Evolutionary conservation across 495 filamentous ascomycete genomes (phyloP).

Genomic region (Penicillium alfredii): DNA sequence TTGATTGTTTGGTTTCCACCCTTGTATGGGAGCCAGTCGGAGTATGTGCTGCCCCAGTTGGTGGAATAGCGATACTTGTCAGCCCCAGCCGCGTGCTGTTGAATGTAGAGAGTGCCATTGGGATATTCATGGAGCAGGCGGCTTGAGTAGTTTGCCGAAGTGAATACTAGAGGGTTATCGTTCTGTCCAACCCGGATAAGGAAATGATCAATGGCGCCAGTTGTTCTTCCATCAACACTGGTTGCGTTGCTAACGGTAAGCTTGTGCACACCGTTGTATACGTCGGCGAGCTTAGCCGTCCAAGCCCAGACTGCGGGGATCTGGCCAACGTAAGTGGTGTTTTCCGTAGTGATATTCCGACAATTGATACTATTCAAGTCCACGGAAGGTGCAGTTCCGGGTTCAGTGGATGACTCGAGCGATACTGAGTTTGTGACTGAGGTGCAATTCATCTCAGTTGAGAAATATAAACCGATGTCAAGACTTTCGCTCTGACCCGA

Average conservation of each 20-base stretch:
- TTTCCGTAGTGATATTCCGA: slow-evolving; percentile 20
- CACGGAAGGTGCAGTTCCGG: slow-evolving; percentile 33
- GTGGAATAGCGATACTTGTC: slow-evolving; percentile 59
- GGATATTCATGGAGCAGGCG: slow-evolving; percentile 39
- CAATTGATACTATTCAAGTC: slow-evolving; percentile 42
- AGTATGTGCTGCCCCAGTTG: slow-evolving; percentile 56
- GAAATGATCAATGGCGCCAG: slow-evolving; percentile 51
- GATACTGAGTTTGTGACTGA: slow-evolving; percentile 44
- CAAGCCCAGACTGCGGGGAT: slow-evolving; percentile 52
- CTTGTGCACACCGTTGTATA: slow-evolving; percentile 60
- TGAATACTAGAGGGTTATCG: slow-evolving; percentile 57
- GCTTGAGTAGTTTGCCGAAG: slow-evolving; percentile 52
- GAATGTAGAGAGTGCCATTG: slow-evolving; percentile 42
- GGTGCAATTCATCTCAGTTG: slow-evolving; percentile 57
- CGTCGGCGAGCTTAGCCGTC: slow-evolving; percentile 48
- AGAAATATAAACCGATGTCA: slow-evolving; percentile 53
- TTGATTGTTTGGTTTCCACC: slow-evolving; percentile 42
- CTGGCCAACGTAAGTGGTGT: slow-evolving; percentile 37
- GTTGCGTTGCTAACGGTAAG: slow-evolving; percentile 55
- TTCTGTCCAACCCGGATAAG: slow-evolving; percentile 49
- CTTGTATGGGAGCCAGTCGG: slow-evolving; percentile 52
- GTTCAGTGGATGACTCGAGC: slow-evolving; percentile 49
- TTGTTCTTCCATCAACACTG: slow-evolving; percentile 23
- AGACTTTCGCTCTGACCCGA: slow-evolving; percentile 42
- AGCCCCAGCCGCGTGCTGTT: slow-evolving; percentile 58